Evolutionary conservation across 768 basidiomycete species (phyloP).

Genomic region (Kondoa malvinella): DNA sequence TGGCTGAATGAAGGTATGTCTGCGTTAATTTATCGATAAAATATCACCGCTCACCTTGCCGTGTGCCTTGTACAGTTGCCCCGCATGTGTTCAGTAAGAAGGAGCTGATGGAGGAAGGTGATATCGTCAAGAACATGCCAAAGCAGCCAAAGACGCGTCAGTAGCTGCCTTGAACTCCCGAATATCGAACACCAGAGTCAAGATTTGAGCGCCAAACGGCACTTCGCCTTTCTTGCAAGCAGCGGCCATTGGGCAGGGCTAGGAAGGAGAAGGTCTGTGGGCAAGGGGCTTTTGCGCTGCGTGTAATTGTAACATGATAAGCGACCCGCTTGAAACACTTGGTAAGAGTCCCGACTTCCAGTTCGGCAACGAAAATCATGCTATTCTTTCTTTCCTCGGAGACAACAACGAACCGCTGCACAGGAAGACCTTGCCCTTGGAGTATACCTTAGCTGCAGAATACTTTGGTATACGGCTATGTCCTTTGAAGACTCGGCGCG

Average conservation of each 20-base stretch:
- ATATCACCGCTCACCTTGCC: not conserved
- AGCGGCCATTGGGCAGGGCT: too few species aligned
- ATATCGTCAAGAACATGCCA: constrained; percentile 12
- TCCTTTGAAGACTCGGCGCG: not conserved
- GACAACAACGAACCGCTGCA: not conserved
- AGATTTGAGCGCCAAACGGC: too few species aligned
- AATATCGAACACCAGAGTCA: too few species aligned
- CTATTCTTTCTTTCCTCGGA: not conserved
- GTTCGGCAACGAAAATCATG: not conserved
- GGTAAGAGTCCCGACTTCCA: too few species aligned
- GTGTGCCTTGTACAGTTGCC: constrained; percentile 44
- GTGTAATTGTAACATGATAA: too few species aligned
- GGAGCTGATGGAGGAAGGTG: constrained; percentile 30
- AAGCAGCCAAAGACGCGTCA: not conserved
- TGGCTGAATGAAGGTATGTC: constrained; percentile 77
- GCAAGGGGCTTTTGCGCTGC: too few species aligned
- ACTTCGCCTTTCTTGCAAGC: too few species aligned
- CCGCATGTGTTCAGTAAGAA: constrained; percentile 80
- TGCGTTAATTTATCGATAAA: not conserved
- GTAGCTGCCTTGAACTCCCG: not conserved
- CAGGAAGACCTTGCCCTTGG: not conserved
- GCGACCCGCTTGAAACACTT: too few species aligned
- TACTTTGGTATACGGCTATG: not conserved
- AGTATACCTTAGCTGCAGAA: too few species aligned
- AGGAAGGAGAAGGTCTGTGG: too few species aligned